Base-by-base conservation (phyloP, 83 land plant species). In the Picea mariana region DNA sequence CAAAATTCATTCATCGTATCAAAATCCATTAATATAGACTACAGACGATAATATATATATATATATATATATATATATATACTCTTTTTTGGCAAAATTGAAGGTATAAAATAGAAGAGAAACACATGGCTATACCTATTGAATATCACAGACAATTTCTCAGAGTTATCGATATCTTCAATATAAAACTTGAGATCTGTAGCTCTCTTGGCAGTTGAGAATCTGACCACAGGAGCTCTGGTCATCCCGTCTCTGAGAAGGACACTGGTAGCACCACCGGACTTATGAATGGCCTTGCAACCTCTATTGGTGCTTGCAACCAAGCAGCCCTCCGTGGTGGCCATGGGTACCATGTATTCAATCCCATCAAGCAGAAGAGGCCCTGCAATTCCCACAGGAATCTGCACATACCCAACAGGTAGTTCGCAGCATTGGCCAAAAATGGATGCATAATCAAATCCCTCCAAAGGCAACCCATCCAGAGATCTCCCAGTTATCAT, bases 231-330 rank as follows among this genome's bases (percentile, higher is more conserved):
- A 6, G 98, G 98, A 12, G 98, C 98, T 76, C 97, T 84, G 60
- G 97, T 91, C 96, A 96, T 96, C 38, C 92, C 98, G 65, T 96
- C 98, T 76, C 87, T 79, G 72, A 94, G 60, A 26, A 94, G n/a
- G 31, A 90, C 81, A 75, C 92, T 89, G 15, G 87, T 61, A 6
- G 97, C 97, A 1, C 98, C 98, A 20, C 97, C 98, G 4, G 94
- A 96, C 24, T 75, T 85, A 44, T 79, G 67, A 40, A 96, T 94
- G 4, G 98, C 96, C 87, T 96, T 96, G 80, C 97, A 96, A 0
- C 98, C 98, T 64, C 98, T 85, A 78, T 96, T 96, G 6, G 98
- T 91, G 63, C 97, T 94, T 13, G 98, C 97, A 12, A 96, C 95
- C 64, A 96, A 81, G 67, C 97, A 94, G 3, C 98, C 98, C 83